These are phyloP conservation scores for Cryptococcus wingfieldii DNA, from an alignment of 1,284 basidiomycete genomes.

Conservation along the genomic window DNA sequence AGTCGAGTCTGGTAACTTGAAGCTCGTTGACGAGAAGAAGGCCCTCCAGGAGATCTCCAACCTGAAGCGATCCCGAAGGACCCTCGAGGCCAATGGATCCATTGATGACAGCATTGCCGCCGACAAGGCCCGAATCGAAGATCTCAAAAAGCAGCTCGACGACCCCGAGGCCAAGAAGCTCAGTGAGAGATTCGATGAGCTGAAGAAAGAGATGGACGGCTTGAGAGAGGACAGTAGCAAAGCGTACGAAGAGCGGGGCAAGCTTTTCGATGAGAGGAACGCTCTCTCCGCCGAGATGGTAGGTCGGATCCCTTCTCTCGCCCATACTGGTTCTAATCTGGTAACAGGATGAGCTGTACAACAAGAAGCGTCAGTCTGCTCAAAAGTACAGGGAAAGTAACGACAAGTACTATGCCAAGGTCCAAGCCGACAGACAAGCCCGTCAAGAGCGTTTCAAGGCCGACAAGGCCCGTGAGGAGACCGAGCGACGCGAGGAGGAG, in stretches of 20 bases:
- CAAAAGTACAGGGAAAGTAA: slow-evolving; percentile 71
- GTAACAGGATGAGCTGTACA: slow-evolving; percentile 62
- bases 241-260: slow-evolving; percentile 72
- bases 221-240: slow-evolving; percentile 84
- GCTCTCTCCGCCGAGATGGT: slow-evolving; percentile 62
- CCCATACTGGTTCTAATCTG: background rate
- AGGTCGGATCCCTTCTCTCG: slow-evolving; percentile 8
- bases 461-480: slow-evolving; percentile 79
- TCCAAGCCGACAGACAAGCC: slow-evolving; percentile 70
- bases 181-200: slow-evolving; percentile 73
- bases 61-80: slow-evolving; percentile 64
- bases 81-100: slow-evolving; percentile 79
- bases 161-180: slow-evolving; percentile 84
- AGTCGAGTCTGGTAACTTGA: slow-evolving; percentile 87
- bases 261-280: slow-evolving; percentile 85
- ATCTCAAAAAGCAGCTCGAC: slow-evolving; percentile 77
- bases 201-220: slow-evolving; percentile 81
- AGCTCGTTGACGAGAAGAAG: slow-evolving; percentile 93
- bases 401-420: slow-evolving; percentile 73
- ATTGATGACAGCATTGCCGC: slow-evolving; percentile 77
- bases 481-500: slow-evolving; percentile 73
- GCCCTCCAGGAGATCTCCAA: slow-evolving; percentile 82
- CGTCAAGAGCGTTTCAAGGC: slow-evolving; percentile 74
- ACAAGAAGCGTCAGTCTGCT: slow-evolving; percentile 70
- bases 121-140: slow-evolving; percentile 72